Conservation (phyloP, 176 grass and related monocot species). For the Zoysia japonica region DNA sequence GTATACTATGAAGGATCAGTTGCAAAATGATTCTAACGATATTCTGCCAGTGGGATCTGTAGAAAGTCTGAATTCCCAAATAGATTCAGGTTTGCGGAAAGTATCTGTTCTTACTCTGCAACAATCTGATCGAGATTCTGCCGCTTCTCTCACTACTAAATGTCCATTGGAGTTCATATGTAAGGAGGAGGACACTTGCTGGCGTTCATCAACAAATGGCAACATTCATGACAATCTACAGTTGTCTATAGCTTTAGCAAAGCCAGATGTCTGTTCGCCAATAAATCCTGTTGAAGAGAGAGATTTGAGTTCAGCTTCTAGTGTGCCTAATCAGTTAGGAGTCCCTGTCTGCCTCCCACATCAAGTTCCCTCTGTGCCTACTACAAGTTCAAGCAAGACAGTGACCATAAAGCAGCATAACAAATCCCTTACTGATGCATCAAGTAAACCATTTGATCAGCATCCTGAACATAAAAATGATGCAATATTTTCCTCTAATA, state of each 20-base stretch:
- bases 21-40: slow-evolving; percentile 47
- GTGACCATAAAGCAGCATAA: slow-evolving; percentile 34
- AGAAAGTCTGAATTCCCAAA: slow-evolving; percentile 34
- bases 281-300: slow-evolving; percentile 41
- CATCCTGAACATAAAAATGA: slow-evolving; percentile 21
- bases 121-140: slow-evolving; percentile 32
- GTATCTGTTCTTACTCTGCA: slow-evolving; percentile 25
- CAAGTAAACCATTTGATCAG: slow-evolving; percentile 22
- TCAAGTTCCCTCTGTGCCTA: slow-evolving; percentile 31
- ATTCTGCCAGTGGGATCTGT: slow-evolving; percentile 37
- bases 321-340: slow-evolving; percentile 32
- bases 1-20: slow-evolving; percentile 44
- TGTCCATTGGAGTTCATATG: slow-evolving; percentile 11
- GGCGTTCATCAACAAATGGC: slow-evolving; percentile 29
- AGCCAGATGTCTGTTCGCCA: slow-evolving; percentile 33
- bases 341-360: slow-evolving; percentile 14
- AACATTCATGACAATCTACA: slow-evolving; percentile 33
- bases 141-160: slow-evolving; percentile 30
- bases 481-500: slow-evolving; percentile 24
- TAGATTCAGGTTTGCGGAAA: slow-evolving; percentile 32
- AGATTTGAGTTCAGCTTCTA: slow-evolving; percentile 45
- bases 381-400: slow-evolving; percentile 35
- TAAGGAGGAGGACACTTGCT: slow-evolving; percentile 30
- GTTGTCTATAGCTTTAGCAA: slow-evolving; percentile 37
- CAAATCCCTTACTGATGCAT: slow-evolving; percentile 29